phyloP scores from a whole-genome alignment of 345 rosid genomes.

The Euphorbia tirucalli region DNA sequence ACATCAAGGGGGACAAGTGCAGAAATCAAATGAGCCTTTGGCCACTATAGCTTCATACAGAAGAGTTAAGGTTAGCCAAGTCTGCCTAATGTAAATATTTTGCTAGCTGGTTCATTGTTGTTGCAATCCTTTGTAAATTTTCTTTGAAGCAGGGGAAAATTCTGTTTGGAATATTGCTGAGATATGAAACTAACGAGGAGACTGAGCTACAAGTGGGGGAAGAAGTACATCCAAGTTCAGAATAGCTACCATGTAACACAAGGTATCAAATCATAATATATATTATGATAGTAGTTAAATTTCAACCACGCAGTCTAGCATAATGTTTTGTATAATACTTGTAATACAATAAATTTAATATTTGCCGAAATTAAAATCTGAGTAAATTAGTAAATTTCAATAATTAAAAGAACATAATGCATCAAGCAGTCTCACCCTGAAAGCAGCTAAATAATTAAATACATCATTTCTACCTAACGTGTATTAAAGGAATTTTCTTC shows the following conservation, averaged over 20 bases:
- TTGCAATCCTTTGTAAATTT: too few relatives aligned
- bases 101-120: too few relatives aligned
- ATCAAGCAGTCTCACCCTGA: too few relatives aligned
- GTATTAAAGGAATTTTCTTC: not conserved
- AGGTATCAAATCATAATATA: not conserved
- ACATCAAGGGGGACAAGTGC: slow-evolving; percentile 53
- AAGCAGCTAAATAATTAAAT: not conserved
- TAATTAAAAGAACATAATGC: too few relatives aligned
- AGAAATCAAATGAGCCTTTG: slow-evolving; percentile 76
- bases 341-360: too few relatives aligned
- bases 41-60: slow-evolving; percentile 82
- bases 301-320: not conserved
- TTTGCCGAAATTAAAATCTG: not conserved
- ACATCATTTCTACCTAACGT: not conserved
- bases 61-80: slow-evolving; percentile 64
- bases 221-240: slow-evolving; percentile 41
- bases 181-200: slow-evolving; percentile 25
- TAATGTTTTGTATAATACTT: not conserved
- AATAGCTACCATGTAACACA: not conserved
- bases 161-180: slow-evolving; percentile 72
- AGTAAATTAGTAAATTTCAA: not conserved
- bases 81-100: not conserved
- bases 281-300: not conserved
- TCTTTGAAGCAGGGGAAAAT: slow-evolving; percentile 72
- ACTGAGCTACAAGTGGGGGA: slow-evolving; percentile 50